These are phyloP conservation scores for Iris macrosiphon DNA, from an alignment of 106 monocot genomes.

Conservation along the genomic window DNA sequence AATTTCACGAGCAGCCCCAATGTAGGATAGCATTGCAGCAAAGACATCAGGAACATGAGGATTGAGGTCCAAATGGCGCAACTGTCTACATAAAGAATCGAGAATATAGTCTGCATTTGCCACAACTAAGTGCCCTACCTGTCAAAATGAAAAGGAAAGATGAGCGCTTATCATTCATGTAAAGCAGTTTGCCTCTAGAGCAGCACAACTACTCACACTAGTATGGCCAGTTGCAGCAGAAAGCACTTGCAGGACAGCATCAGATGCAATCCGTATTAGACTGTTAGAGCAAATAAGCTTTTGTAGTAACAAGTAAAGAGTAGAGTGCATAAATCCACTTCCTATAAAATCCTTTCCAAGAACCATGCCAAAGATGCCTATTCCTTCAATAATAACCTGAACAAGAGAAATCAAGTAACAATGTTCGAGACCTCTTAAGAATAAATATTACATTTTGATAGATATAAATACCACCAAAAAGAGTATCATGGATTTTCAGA, in stretches of 20 bases:
- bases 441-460: too few species aligned
- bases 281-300: slow-evolving; percentile 75
- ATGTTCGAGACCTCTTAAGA: background rate
- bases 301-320: slow-evolving; percentile 72
- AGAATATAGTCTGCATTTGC: slow-evolving; percentile 95
- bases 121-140: slow-evolving; percentile 89
- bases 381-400: slow-evolving; percentile 93
- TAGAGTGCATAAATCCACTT: slow-evolving; percentile 92
- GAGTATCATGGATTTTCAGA: slow-evolving; percentile 5
- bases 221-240: slow-evolving; percentile 44
- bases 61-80: slow-evolving; percentile 88
- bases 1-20: slow-evolving; percentile 88
- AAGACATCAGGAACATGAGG: slow-evolving; percentile 78
- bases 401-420: slow-evolving; percentile 4
- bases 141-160: slow-evolving; percentile 1
- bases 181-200: background rate
- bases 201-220: slow-evolving; percentile 37
- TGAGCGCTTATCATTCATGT: background rate
- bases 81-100: slow-evolving; percentile 80
- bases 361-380: slow-evolving; percentile 65
- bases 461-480: too few species aligned
- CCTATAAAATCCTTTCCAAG: slow-evolving; percentile 56
- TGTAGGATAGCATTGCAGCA: slow-evolving; percentile 85
- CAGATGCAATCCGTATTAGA: slow-evolving; percentile 65
- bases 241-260: slow-evolving; percentile 59